Evolutionary conservation across 1,284 basidiomycete species (phyloP).

Genomic region (Ceratorhiza oryzae-sativae): DNA sequence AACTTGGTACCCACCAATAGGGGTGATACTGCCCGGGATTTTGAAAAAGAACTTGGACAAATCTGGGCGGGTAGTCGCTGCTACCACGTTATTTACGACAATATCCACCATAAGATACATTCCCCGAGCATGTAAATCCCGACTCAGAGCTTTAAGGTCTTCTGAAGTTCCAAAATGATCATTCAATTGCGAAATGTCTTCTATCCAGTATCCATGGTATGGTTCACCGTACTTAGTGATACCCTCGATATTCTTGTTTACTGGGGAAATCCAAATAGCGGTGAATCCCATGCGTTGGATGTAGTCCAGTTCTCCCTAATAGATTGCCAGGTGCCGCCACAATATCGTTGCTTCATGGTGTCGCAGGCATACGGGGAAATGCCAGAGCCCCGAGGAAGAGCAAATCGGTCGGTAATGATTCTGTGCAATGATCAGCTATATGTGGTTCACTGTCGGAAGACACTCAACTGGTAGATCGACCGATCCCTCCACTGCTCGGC

Average conservation of each 20-base stretch:
- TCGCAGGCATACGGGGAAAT: slow-evolving; percentile 64
- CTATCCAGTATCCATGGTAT: slow-evolving; percentile 75
- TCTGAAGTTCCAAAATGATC: slow-evolving; percentile 69
- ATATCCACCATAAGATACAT: slow-evolving; percentile 85
- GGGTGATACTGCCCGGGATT: slow-evolving; percentile 52
- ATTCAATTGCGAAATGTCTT: slow-evolving; percentile 70
- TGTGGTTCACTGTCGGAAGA: no score
- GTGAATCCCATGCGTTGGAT: slow-evolving; percentile 80
- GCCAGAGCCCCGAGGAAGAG: slow-evolving; percentile 58
- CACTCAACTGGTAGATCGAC: slow-evolving; percentile 42
- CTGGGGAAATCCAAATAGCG: slow-evolving; percentile 65
- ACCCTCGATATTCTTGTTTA: slow-evolving; percentile 73
- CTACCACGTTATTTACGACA: slow-evolving; percentile 77
- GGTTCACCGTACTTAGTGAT: slow-evolving; percentile 70
- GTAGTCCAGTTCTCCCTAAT: slow-evolving; percentile 78
- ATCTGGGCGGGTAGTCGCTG: slow-evolving; percentile 63
- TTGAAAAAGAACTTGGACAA: slow-evolving; percentile 68
- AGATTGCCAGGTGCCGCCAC: slow-evolving; percentile 79
- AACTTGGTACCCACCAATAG: slow-evolving; percentile 33
- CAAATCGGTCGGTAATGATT: slow-evolving; percentile 79
- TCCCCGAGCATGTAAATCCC: slow-evolving; percentile 68
- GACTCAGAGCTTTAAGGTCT: slow-evolving; percentile 70
- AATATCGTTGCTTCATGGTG: slow-evolving; percentile 65
- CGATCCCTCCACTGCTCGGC: slow-evolving; percentile 42
- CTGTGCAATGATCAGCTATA: slow-evolving; percentile 53